Conservation (phyloP, 2,329 filamentous ascomycete species). For the Celoporthe dispersa region DNA sequence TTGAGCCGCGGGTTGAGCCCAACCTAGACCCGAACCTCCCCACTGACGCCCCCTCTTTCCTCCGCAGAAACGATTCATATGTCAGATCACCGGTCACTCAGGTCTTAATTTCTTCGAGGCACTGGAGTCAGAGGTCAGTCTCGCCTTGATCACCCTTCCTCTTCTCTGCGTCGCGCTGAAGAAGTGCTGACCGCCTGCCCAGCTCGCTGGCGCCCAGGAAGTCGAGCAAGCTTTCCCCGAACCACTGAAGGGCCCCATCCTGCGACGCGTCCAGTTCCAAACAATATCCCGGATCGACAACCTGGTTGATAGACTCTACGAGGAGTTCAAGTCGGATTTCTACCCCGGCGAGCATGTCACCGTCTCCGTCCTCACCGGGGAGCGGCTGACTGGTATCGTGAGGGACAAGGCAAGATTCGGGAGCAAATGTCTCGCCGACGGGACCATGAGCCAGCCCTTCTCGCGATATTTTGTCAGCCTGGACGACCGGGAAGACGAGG, state of each 20-base stretch:
- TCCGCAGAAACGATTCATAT: constrained; percentile 81
- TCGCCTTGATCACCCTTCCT: constrained; percentile 30
- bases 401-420: constrained; percentile 84
- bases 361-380: constrained; percentile 70
- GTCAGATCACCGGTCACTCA: constrained; percentile 93
- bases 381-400: constrained; percentile 74
- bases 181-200: constrained; percentile 36
- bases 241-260: constrained; percentile 84
- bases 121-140: constrained; percentile 81
- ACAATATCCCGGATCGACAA: constrained; percentile 88
- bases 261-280: constrained; percentile 90
- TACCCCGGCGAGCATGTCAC: constrained; percentile 87
- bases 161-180: constrained; percentile 4
- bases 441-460: constrained; percentile 70
- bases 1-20: background rate
- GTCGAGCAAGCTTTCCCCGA: constrained; percentile 93
- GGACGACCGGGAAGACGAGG: constrained; percentile 68
- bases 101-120: constrained; percentile 92
- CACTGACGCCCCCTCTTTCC: constrained; percentile 22
- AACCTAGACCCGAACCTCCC: background rate
- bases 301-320: constrained; percentile 68
- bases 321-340: constrained; percentile 86
- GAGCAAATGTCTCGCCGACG: constrained; percentile 65
- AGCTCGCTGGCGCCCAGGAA: constrained; percentile 81
- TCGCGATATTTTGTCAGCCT: constrained; percentile 82